phyloP scores from a whole-genome alignment of 768 basidiomycete species.

The Daedaleopsis nitida region DNA sequence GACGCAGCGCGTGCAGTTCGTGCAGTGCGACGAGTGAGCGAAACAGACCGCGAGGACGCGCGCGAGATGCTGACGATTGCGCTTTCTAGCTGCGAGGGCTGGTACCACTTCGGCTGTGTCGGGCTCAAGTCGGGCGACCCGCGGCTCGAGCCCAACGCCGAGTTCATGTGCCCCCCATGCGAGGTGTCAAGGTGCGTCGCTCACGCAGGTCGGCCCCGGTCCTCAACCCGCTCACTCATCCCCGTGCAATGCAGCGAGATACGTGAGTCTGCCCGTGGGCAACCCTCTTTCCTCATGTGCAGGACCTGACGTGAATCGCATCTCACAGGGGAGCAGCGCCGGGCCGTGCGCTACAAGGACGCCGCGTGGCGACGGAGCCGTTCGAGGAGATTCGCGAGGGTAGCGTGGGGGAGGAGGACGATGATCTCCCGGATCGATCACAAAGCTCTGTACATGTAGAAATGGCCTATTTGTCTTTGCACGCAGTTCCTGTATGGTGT shows the following conservation, averaged over 20 bases:
- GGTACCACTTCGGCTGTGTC: conserved; percentile 28
- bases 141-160: conserved; percentile 15
- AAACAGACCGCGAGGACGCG: not conserved
- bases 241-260: not conserved
- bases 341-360: conserved; percentile 5
- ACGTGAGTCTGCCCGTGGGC: not conserved
- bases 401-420: too few species aligned
- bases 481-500: too few species aligned
- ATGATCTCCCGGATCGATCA: too few species aligned
- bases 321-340: not conserved
- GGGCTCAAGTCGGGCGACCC: conserved; percentile 21
- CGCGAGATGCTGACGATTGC: not conserved
- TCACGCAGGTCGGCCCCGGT: not conserved
- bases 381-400: too few species aligned
- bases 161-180: conserved; percentile 25
- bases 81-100: conserved; percentile 21
- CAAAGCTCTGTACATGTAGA: too few species aligned
- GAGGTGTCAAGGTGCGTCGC: conserved; percentile 21
- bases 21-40: conserved; percentile 21
- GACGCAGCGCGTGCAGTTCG: conserved; percentile 9
- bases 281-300: too few species aligned
- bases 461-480: too few species aligned
- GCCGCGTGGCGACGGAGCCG: conserved; percentile 18
- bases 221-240: not conserved
- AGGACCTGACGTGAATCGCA: too few species aligned